Evolutionary conservation across 2,329 filamentous ascomycete species (phyloP).

Genomic region (Tolypocladium guangdongense): DNA sequence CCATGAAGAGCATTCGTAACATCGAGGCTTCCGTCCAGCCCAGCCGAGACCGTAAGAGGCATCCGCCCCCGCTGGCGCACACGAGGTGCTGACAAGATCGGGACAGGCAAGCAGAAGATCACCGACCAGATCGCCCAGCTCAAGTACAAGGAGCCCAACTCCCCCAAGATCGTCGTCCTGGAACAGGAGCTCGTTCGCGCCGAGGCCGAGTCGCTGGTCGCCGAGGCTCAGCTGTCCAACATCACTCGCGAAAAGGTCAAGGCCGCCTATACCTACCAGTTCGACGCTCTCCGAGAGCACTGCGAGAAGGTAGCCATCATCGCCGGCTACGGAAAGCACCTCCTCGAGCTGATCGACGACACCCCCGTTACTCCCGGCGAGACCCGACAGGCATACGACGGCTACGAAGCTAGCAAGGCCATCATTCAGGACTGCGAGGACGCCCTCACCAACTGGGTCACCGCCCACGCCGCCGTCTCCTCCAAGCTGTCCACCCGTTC

Average conservation of each 20-base stretch:
- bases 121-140: slow-evolving; percentile 97
- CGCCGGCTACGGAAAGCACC: slow-evolving; percentile 92
- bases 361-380: slow-evolving; percentile 95
- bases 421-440: slow-evolving; percentile 99
- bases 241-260: slow-evolving; percentile 99
- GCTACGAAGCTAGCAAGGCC: slow-evolving; percentile 95
- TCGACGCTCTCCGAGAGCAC: slow-evolving; percentile 93
- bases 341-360: slow-evolving; percentile 94
- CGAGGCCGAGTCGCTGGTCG: slow-evolving; percentile 96
- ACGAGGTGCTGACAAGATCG: neutral
- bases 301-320: slow-evolving; percentile 98
- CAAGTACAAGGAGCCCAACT: slow-evolving; percentile 99
- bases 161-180: slow-evolving; percentile 90
- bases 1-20: slow-evolving; percentile 98
- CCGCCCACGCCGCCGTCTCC: slow-evolving; percentile 76
- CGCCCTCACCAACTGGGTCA: slow-evolving; percentile 92
- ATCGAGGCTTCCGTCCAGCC: slow-evolving; percentile 98
- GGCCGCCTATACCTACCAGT: slow-evolving; percentile 95
- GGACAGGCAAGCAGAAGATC: slow-evolving; percentile 90
- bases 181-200: slow-evolving; percentile 98
- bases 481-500: slow-evolving; percentile 81
- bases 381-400: slow-evolving; percentile 90
- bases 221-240: slow-evolving; percentile 96
- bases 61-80: neutral
- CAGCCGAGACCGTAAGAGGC: slow-evolving; percentile 76